Conservation (phyloP, 2,329 filamentous ascomycete species). For the Clonostachys rosea region DNA sequence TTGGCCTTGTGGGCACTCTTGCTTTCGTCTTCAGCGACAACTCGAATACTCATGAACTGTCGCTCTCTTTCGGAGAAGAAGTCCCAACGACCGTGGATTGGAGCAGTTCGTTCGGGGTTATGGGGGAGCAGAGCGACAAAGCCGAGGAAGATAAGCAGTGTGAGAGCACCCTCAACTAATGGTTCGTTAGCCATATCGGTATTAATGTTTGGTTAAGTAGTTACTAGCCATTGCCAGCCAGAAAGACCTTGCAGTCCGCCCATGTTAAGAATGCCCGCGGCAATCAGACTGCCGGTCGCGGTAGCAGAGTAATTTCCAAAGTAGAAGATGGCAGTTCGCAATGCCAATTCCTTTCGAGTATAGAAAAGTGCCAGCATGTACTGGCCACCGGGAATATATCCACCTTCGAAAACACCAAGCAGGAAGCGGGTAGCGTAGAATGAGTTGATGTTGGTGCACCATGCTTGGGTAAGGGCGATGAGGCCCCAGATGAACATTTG, state of each 20-base stretch:
- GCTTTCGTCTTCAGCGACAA: slow-evolving; percentile 10
- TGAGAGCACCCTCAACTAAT: slow-evolving; percentile 10
- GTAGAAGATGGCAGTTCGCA: slow-evolving; percentile 8
- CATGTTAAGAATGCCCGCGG: slow-evolving; percentile 6
- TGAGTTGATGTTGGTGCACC: slow-evolving; percentile 4
- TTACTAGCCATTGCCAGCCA: slow-evolving; percentile 55
- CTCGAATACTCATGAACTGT: slow-evolving; percentile 8
- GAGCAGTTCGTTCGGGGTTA: slow-evolving; percentile 7
- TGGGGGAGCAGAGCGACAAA: slow-evolving; percentile 9
- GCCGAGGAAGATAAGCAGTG: slow-evolving; percentile 7
- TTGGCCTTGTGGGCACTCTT: slow-evolving; percentile 9
- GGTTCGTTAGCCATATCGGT: not conserved
- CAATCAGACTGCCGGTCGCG: slow-evolving; percentile 3
- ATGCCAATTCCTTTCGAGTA: slow-evolving; percentile 9
- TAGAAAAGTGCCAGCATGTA: slow-evolving; percentile 11
- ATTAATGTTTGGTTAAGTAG: not conserved
- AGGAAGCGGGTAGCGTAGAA: slow-evolving; percentile 11
- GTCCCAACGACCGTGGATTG: slow-evolving; percentile 9
- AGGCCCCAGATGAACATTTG: slow-evolving; percentile 10
- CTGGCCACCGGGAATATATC: slow-evolving; percentile 10
- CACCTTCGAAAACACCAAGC: slow-evolving; percentile 10
- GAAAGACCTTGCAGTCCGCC: slow-evolving; percentile 1
- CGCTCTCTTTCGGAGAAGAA: slow-evolving; percentile 9
- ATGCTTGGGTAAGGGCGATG: slow-evolving; percentile 8
- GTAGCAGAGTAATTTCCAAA: slow-evolving; percentile 7